These are phyloP conservation scores for Barbarea vulgaris DNA, from an alignment of 345 rosid genomes.

Conservation along the genomic window DNA sequence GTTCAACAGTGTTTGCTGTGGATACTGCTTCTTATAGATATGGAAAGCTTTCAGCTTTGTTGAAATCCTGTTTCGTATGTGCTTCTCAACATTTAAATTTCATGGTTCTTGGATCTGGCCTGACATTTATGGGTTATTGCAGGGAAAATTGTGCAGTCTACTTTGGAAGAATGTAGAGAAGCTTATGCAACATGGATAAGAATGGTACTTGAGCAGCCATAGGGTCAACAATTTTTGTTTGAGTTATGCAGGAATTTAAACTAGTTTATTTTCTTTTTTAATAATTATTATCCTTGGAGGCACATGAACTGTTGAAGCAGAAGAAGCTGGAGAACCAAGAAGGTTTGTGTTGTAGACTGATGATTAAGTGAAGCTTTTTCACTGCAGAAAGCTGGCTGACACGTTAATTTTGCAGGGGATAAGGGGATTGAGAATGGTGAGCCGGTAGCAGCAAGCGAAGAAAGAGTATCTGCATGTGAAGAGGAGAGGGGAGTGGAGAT, in stretches of 20 bases:
- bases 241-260: slow-evolving; percentile 9
- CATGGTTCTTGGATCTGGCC: slow-evolving; percentile 5
- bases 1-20: background rate
- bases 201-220: slow-evolving; percentile 50
- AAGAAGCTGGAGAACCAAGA: slow-evolving; percentile 60
- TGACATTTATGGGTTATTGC: slow-evolving; percentile 30
- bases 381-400: slow-evolving; percentile 22
- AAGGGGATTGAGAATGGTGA: slow-evolving; percentile 40
- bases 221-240: slow-evolving; percentile 13
- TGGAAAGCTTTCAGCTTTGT: background rate
- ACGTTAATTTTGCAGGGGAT: slow-evolving; percentile 36
- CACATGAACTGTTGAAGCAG: slow-evolving; percentile 69
- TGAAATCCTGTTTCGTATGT: slow-evolving; percentile 9
- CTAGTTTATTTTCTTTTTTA: background rate
- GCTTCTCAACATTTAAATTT: slow-evolving; percentile 11
- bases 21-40: slow-evolving; percentile 2
- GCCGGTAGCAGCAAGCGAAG: slow-evolving; percentile 40
- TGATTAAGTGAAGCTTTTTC: slow-evolving; percentile 1
- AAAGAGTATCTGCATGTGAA: slow-evolving; percentile 38
- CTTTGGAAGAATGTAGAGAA: slow-evolving; percentile 85
- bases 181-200: slow-evolving; percentile 72
- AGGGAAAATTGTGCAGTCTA: slow-evolving; percentile 94
- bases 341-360: slow-evolving; percentile 29
- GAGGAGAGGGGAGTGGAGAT: slow-evolving; percentile 31
- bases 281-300: slow-evolving; percentile 51